Base-by-base conservation (phyloP, 305 asterid species). In the Ilex paraguariensis region DNA sequence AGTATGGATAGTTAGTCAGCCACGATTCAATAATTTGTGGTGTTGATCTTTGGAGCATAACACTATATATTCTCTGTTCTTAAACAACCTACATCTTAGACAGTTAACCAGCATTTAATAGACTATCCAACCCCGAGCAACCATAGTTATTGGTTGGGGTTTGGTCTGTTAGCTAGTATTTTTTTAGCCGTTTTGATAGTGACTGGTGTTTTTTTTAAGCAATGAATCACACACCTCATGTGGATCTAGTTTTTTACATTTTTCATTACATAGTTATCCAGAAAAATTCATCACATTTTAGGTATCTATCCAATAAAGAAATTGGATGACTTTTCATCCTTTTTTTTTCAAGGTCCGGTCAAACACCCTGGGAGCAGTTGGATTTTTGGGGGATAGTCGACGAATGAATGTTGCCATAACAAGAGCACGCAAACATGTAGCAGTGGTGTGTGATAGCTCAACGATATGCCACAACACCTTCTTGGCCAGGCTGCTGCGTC, bases 341-440 rank as follows among this genome's bases (percentile, higher is more conserved):
- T 21, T 21, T 1, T 51, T 62, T n/a, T 61, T 56, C 68, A 81
- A 90, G 97, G 98, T 87, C 28, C 98, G 98, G 7, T 92, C 98
- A 16, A 92, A 92, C 87, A 90, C 81, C 81, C 57, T 87, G 62
- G 98, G 98, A 44, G 98, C 98, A 16, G 98, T 92, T 72, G 98
- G 98, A 60, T 92, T 92, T 70, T 68, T 92, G 75, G 98, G 98
- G 61, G 98, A 92, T 70, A 90, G 95, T 87, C 74, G 98, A 64
- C 68, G 98, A 63, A 92, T 90, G 91, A 92, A 92, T 62, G 98
- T 92, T 54, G 98, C 98, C 50, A 81, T 92, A 72, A 92, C 98
- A 46, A 82, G 98, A 79, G 94, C 98, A n/a, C 88, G 97, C 54
- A 92, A 92, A 70, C 98, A 90, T 53, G 90, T 85, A 66, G 91